phyloP scores from a whole-genome alignment of 257 asterid species.

The Forsythia viridissima region DNA sequence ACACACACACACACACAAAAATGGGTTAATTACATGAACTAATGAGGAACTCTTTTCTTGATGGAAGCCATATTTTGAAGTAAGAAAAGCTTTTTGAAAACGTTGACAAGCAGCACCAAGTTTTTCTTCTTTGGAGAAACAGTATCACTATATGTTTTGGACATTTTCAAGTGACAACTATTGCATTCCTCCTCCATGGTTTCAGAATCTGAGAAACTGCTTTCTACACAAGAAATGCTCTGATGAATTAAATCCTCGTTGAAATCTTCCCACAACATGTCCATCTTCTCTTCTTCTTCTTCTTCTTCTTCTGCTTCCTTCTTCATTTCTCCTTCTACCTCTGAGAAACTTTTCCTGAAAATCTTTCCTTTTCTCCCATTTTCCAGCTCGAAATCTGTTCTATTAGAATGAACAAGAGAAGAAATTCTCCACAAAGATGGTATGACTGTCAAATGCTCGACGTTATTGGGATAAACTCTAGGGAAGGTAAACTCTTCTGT shows the following conservation, averaged over 20 bases:
- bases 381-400: slow-evolving; percentile 1
- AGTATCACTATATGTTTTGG: not conserved
- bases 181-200: not conserved
- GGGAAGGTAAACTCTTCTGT: slow-evolving; percentile 51
- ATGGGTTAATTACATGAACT: not conserved
- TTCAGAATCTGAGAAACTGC: not conserved
- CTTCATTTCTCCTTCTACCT: slow-evolving; percentile 6
- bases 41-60: slow-evolving; percentile 11
- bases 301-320: not conserved
- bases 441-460: slow-evolving; percentile 13
- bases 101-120: slow-evolving; percentile 31
- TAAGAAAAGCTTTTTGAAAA: slow-evolving; percentile 42
- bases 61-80: slow-evolving; percentile 20
- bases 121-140: slow-evolving; percentile 23
- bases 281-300: slow-evolving; percentile 39
- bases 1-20: too few relatives aligned
- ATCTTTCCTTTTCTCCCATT: slow-evolving; percentile 18
- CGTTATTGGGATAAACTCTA: slow-evolving; percentile 20
- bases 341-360: slow-evolving; percentile 28
- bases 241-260: slow-evolving; percentile 27
- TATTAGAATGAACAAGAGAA: slow-evolving; percentile 21
- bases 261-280: slow-evolving; percentile 60
- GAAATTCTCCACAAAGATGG: slow-evolving; percentile 50
- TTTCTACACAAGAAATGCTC: not conserved
- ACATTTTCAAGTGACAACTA: slow-evolving; percentile 8